Conservation (phyloP, 2,329 filamentous ascomycete species). For the Taxawa tesnikishii region DNA sequence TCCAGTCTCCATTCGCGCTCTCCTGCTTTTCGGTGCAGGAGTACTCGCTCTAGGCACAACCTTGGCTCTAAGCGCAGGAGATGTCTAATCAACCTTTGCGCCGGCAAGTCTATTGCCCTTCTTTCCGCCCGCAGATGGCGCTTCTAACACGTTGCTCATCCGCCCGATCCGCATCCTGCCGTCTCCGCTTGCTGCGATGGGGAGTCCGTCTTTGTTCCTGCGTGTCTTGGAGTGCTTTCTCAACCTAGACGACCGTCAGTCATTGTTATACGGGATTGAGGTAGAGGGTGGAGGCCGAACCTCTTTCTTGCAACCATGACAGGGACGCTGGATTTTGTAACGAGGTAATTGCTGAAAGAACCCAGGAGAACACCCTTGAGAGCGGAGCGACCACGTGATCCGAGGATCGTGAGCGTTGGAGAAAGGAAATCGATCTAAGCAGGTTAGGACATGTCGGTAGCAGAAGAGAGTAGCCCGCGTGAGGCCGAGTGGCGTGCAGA, state of each 20-base stretch:
- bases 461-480: constrained; percentile 3
- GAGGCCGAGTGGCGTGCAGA: constrained; percentile 9
- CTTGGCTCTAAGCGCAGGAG: background rate
- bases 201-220: constrained; percentile 10
- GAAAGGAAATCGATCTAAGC: constrained; percentile 70
- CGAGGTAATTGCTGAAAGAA: constrained; percentile 93
- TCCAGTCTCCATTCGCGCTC: no score
- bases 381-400: constrained; percentile 79
- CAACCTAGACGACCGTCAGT: constrained; percentile 7
- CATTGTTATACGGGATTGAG: background rate
- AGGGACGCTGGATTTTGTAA: constrained; percentile 90
- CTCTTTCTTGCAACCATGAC: constrained; percentile 91
- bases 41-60: no score
- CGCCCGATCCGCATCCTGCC: constrained; percentile 9
- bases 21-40: no score
- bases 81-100: constrained; percentile 10
- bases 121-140: constrained; percentile 6
- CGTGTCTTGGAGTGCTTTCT: constrained; percentile 10
- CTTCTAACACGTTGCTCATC: constrained; percentile 11
- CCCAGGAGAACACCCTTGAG: constrained; percentile 91
- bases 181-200: constrained; percentile 8
- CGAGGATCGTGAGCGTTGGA: constrained; percentile 85
- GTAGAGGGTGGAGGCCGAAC: constrained; percentile 6
- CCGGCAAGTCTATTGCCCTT: constrained; percentile 8
- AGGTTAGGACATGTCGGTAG: constrained; percentile 1